Conservation (phyloP, 495 filamentous ascomycete genomes). For the Beverwykella pulmonaria region DNA sequence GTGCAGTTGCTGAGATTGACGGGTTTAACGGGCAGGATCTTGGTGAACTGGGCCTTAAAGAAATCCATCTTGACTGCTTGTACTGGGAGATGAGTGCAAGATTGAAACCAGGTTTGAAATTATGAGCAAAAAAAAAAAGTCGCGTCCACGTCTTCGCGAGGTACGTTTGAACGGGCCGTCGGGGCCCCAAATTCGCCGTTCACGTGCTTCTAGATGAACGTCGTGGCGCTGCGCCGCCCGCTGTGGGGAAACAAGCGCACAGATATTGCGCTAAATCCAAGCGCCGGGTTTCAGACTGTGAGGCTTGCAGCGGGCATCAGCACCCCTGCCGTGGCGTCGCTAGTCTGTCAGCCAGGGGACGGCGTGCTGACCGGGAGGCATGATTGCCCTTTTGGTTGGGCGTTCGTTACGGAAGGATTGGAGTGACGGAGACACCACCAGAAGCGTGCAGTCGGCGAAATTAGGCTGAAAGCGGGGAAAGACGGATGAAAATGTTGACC, state of each 20-base stretch:
- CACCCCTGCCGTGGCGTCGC: neutral
- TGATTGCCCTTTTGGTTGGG: too few relatives aligned
- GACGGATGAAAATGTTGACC: too few relatives aligned
- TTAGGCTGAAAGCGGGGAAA: too few relatives aligned
- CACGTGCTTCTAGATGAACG: neutral
- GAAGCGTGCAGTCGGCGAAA: too few relatives aligned
- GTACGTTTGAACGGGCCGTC: neutral
- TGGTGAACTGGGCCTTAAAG: slow-evolving; percentile 16
- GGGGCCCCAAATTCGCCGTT: neutral
- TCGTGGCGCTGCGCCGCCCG: neutral
- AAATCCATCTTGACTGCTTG: neutral
- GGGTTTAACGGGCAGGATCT: neutral
- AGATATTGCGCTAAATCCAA: neutral
- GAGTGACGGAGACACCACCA: too few relatives aligned
- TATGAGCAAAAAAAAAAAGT: neutral
- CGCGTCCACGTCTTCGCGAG: neutral
- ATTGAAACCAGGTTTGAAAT: neutral
- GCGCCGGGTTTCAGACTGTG: neutral
- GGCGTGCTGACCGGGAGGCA: too few relatives aligned
- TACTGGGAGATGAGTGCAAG: neutral
- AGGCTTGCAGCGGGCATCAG: neutral
- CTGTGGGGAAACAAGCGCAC: neutral
- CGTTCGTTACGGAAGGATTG: too few relatives aligned
- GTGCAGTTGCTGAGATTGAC: slow-evolving; percentile 8
- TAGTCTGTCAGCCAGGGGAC: too few relatives aligned